phyloP scores from a whole-genome alignment of 352 stramenopile species.

The Globisporangium paroecandrum region DNA sequence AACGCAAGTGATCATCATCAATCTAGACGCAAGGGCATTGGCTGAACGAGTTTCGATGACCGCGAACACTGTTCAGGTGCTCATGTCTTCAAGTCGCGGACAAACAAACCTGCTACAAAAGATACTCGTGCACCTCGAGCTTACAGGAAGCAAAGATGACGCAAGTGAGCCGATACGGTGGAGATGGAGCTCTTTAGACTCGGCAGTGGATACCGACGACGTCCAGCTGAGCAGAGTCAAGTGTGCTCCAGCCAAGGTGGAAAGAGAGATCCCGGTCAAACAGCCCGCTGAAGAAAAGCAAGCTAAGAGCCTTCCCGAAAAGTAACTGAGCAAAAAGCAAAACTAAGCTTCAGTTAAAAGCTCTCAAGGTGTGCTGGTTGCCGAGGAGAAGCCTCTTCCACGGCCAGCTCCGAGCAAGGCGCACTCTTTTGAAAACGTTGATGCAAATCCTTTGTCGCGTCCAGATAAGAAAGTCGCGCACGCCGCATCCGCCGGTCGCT shows the following conservation, averaged over 20 bases:
- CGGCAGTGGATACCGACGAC: background rate
- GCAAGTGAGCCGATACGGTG: background rate
- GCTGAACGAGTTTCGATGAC: constrained; percentile 17
- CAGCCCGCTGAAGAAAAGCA: background rate
- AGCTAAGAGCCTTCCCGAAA: background rate
- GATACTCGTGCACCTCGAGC: constrained; percentile 17
- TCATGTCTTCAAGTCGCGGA: constrained; percentile 19
- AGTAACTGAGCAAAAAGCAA: background rate
- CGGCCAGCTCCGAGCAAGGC: background rate
- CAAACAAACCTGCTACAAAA: constrained; percentile 22
- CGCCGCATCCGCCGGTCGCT: background rate
- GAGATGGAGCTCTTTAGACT: background rate
- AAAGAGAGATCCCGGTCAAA: background rate
- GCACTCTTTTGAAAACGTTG: background rate
- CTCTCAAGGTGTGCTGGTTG: background rate
- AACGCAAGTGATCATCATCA: background rate
- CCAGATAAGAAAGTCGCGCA: background rate
- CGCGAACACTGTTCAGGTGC: constrained; percentile 18
- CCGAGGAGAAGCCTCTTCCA: background rate
- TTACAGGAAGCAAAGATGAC: background rate
- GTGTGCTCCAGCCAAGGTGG: background rate
- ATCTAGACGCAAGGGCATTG: background rate
- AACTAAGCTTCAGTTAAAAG: background rate
- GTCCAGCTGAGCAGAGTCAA: background rate
- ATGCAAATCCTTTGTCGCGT: background rate